These are phyloP conservation scores for Acer negundo DNA, from an alignment of 345 rosid species.

Conservation along the genomic window DNA sequence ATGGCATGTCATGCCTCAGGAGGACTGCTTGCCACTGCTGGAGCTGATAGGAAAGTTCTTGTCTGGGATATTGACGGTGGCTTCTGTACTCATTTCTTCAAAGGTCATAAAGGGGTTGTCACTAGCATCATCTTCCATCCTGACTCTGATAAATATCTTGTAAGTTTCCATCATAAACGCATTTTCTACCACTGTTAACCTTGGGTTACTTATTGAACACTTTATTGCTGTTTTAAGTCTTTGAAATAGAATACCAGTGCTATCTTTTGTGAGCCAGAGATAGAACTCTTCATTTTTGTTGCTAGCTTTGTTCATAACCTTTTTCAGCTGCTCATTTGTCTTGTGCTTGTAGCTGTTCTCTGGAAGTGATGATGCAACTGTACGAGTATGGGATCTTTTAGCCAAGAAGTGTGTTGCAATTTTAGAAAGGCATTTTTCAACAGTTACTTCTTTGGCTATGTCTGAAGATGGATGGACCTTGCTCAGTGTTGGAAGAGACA, in stretches of 20 bases:
- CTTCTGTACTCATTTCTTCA: conserved; percentile 92
- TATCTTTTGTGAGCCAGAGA: no score
- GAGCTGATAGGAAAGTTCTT: conserved; percentile 96
- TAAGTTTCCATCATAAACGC: conserved; percentile 31
- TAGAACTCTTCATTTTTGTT: background rate
- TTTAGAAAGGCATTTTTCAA: conserved; percentile 78
- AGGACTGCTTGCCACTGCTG: conserved; percentile 92
- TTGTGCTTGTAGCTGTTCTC: conserved; percentile 64
- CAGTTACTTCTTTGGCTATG: conserved; percentile 76
- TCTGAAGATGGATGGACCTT: conserved; percentile 85
- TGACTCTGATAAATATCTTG: conserved; percentile 56
- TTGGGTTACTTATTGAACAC: no score
- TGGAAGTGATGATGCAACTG: conserved; percentile 84
- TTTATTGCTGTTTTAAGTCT: no score
- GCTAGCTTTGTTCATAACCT: background rate
- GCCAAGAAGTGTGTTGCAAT: conserved; percentile 72
- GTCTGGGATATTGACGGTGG: conserved; percentile 99
- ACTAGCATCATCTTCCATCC: conserved; percentile 82
- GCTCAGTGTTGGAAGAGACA: conserved; percentile 90
- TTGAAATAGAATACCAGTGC: no score
- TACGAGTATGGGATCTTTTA: conserved; percentile 86
- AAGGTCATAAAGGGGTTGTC: conserved; percentile 91
- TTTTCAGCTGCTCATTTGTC: conserved; percentile 9
- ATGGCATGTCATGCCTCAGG: conserved; percentile 96
- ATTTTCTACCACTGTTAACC: no score